phyloP scores from a whole-genome alignment of 129 eudicot genomes.

The Pittosporum tobira region DNA sequence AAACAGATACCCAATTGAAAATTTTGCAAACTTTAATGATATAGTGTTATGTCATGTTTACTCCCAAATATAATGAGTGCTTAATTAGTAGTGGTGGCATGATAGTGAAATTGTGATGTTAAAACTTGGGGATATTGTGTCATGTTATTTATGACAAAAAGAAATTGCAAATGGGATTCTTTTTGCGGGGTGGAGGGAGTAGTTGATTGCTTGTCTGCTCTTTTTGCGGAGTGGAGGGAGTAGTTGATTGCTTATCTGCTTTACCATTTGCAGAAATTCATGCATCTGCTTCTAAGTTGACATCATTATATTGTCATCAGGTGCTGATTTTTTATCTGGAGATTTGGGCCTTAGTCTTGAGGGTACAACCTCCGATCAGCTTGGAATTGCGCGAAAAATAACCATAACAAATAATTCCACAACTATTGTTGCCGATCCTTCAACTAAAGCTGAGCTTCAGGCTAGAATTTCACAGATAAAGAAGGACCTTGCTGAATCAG shows the following conservation, averaged over 20 bases:
- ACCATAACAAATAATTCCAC: conserved; percentile 57
- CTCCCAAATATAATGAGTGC: no score
- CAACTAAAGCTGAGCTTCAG: conserved; percentile 64
- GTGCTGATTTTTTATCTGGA: conserved; percentile 86
- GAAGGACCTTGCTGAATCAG: conserved; percentile 79
- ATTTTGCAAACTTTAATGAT: no score
- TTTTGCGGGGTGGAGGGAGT: no score
- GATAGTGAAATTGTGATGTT: no score
- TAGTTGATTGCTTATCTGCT: neutral
- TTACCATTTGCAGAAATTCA: neutral
- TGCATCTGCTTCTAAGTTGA: neutral
- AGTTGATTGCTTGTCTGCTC: neutral
- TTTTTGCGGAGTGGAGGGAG: no score
- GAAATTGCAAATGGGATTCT: no score
- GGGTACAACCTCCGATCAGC: conserved; percentile 82
- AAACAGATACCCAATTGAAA: no score
- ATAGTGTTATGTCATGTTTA: no score
- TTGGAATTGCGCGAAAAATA: conserved; percentile 72
- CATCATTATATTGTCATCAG: conserved; percentile 21
- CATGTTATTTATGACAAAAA: no score
- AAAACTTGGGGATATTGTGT: no score
- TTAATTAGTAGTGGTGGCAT: no score
- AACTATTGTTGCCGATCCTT: conserved; percentile 78
- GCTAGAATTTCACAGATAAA: conserved; percentile 87
- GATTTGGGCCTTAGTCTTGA: conserved; percentile 77